Base-by-base conservation (phyloP, 1,284 basidiomycete genomes). In the Puccinia sorghi region DNA sequence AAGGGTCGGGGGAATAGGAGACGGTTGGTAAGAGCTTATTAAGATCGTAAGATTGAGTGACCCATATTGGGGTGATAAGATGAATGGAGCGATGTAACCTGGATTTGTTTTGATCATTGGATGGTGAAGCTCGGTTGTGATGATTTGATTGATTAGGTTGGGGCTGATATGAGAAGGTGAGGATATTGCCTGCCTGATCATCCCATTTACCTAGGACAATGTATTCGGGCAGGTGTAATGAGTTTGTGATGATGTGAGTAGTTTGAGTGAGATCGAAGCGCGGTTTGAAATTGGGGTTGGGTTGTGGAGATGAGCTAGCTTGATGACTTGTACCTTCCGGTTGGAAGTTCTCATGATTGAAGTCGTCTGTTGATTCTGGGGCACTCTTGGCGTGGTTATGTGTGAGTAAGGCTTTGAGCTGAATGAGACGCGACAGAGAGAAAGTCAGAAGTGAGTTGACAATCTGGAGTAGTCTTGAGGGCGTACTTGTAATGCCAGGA, bases 181-280 rank as follows among this genome's bases (percentile, higher is more conserved):
- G 20, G 39, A 56, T 76, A 32, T 64, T 50, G 32, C 59, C 37
- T n/a, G 32, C 52, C 20, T 66, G 15, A 20, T 67, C 27, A 37
- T 67, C 63, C 32, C 20, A 56, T 22, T 25, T 32, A 57, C 66
- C 75, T 6, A 77, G 54, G 1, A 32, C 50, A 8, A 46, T 22
- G 54, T 59, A 77, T 54, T 77, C 75, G 39, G 64, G 75, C 13
- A 77, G 41, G 20, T 77, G 52, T 59, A 77, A 46, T 17, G 66
- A 69, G n/a, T 70, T 70, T 1, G 75, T 77, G 41, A 77, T 48
- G 11, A 77, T 25, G 46, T 77, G 75, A 48, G 75, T 77, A 13
- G 66, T 70, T 13, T 37, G 4, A 22, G 66, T 46, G 39, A 77
- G 50, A 70, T 70, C 75, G 41, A 77, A 77, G 37, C 73, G 61